Conservation (phyloP, 1,139 yeast genomes). For the Diutina sp. region DNA sequence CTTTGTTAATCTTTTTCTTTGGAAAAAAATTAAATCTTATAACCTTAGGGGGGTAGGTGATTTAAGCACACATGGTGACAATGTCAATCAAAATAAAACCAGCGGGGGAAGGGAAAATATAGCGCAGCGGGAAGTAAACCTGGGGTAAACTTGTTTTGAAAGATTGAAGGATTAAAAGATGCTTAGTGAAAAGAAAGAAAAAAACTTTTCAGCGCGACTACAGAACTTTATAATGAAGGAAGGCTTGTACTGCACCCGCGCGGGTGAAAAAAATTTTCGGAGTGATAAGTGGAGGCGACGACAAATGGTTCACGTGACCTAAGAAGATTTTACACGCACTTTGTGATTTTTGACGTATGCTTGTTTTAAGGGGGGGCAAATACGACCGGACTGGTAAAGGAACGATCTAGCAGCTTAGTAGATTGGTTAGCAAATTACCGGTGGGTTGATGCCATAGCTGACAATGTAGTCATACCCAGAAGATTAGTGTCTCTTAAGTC, state of each 20-base stretch:
- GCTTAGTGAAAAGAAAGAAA: background rate
- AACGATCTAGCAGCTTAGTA: too few species aligned
- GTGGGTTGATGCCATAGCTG: too few species aligned
- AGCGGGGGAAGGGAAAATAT: slow-evolving; percentile 1
- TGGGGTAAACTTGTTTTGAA: background rate
- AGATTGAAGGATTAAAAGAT: background rate
- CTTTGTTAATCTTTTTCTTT: background rate
- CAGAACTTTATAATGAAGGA: background rate
- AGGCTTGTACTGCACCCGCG: background rate
- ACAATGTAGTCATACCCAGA: too few species aligned
- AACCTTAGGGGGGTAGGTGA: background rate
- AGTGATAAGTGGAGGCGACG: background rate
- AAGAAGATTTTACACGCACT: too few species aligned
- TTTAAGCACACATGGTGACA: slow-evolving; percentile 1
- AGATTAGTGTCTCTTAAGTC: background rate
- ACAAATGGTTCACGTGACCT: too few species aligned
- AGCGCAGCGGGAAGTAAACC: background rate
- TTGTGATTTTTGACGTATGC: too few species aligned
- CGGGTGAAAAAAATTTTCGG: background rate
- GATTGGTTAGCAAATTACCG: too few species aligned
- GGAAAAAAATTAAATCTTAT: background rate
- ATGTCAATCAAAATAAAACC: background rate
- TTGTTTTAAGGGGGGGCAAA: too few species aligned
- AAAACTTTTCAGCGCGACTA: background rate
- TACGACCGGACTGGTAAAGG: too few species aligned